phyloP scores from a whole-genome alignment of 306 rosid genomes.

The Malus fusca region DNA sequence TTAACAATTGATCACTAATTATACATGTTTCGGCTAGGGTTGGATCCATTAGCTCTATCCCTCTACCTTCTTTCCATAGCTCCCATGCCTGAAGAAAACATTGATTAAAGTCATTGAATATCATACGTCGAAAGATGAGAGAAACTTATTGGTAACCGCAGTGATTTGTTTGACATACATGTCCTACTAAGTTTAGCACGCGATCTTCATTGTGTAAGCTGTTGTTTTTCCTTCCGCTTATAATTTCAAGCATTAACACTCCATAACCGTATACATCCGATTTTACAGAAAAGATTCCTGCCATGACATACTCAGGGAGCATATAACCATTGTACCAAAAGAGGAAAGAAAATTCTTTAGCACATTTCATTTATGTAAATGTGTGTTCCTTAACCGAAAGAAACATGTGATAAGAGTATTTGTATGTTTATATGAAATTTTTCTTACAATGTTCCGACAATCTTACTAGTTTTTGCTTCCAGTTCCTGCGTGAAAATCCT shows the following conservation, averaged over 20 bases:
- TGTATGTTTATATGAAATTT: not conserved
- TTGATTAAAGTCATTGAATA: not conserved
- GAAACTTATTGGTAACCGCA: no score
- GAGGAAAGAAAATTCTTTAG: not conserved
- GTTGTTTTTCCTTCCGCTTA: conserved; percentile 4
- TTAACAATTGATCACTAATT: not conserved
- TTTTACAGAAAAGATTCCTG: not conserved
- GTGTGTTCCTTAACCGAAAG: not conserved
- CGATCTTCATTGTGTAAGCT: not conserved
- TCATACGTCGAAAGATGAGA: not conserved
- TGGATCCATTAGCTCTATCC: no score
- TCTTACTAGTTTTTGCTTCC: not conserved
- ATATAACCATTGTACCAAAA: not conserved
- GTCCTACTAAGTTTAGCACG: not conserved
- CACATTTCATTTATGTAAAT: not conserved
- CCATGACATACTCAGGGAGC: not conserved
- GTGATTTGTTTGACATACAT: not conserved
- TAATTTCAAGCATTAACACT: conserved; percentile 9
- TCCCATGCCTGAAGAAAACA: no score
- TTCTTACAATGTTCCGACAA: conserved; percentile 6
- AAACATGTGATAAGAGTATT: not conserved
- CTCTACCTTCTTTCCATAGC: no score
- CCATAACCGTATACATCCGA: conserved; percentile 5
- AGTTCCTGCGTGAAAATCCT: not conserved
- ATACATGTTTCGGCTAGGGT: no score